Conservation (phyloP, 208 protist species). For the Leishmania turanica region DNA sequence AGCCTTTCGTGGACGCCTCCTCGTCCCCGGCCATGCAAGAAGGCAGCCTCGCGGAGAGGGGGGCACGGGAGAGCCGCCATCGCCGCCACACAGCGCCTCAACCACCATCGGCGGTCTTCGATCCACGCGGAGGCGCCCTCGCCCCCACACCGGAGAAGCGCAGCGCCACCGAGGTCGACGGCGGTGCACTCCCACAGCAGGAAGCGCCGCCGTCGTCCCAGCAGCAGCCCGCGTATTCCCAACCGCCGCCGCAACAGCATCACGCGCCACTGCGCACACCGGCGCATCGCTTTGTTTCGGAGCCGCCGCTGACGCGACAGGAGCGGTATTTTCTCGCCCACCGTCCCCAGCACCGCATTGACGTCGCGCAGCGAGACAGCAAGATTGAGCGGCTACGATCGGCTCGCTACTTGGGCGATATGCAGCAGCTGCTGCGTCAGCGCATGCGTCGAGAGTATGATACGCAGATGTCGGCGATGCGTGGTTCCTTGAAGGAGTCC, state of each 20-base stretch:
- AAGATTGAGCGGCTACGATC: conserved; percentile 86
- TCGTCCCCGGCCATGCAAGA: not conserved
- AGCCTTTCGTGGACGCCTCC: not conserved
- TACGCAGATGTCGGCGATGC: conserved; percentile 43
- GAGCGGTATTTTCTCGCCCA: conserved; percentile 49
- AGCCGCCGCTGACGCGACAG: conserved; percentile 54
- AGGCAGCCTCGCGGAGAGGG: not conserved
- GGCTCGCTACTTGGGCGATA: conserved; percentile 65
- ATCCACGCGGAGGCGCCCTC: not conserved
- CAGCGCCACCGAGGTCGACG: not conserved
- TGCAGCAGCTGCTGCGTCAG: conserved; percentile 66
- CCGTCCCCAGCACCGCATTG: conserved; percentile 56
- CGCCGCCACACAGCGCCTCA: not conserved
- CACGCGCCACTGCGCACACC: not conserved
- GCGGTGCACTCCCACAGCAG: not conserved
- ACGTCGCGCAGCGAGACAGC: conserved; percentile 58
- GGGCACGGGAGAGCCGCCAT: not conserved
- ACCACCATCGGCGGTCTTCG: not conserved
- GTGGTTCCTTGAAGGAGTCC: conserved; percentile 42
- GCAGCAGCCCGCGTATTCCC: not conserved
- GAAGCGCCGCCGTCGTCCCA: not conserved
- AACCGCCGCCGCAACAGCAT: not conserved
- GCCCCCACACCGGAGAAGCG: not conserved
- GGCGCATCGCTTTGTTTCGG: conserved; percentile 7
- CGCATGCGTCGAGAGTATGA: conserved; percentile 75